Evolutionary conservation across 2,329 filamentous ascomycete species (phyloP).

Genomic region (Aspergillus floridensis): DNA sequence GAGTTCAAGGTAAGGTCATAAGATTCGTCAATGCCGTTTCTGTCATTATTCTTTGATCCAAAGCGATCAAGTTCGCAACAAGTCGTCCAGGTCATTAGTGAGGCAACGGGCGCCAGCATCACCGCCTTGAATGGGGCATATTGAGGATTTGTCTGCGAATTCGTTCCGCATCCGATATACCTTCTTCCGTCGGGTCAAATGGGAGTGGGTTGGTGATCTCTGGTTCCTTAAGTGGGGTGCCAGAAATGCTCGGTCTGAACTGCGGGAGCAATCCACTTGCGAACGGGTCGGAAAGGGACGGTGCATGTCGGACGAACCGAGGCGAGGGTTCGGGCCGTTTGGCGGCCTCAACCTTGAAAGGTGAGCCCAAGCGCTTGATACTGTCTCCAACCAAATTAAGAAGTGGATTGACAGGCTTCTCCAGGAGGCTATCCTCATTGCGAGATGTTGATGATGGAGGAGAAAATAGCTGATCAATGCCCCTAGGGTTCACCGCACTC

Average conservation of each 20-base stretch:
- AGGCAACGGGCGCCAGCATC: constrained; percentile 18
- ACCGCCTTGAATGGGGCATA: constrained; percentile 32
- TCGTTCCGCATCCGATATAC: constrained; percentile 39
- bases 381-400: constrained; percentile 38
- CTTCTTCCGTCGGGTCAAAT: constrained; percentile 34
- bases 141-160: constrained; percentile 41
- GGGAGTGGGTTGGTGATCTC: constrained; percentile 18
- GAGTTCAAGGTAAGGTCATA: constrained; percentile 9
- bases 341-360: constrained; percentile 43
- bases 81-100: constrained; percentile 33
- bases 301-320: constrained; percentile 39
- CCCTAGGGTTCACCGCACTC: constrained; percentile 54
- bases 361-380: constrained; percentile 49
- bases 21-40: constrained; percentile 31
- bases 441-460: constrained; percentile 43
- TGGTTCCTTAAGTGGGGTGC: constrained; percentile 18
- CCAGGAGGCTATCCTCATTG: constrained; percentile 19
- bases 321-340: constrained; percentile 31
- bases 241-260: constrained; percentile 15
- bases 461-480: constrained; percentile 55
- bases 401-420: constrained; percentile 28
- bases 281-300: constrained; percentile 47
- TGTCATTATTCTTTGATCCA: constrained; percentile 28
- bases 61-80: constrained; percentile 15
- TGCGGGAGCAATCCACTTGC: constrained; percentile 27